These are phyloP conservation scores for Penicillium roqueforti DNA, from an alignment of 495 filamentous ascomycete species.

Conservation along the genomic window DNA sequence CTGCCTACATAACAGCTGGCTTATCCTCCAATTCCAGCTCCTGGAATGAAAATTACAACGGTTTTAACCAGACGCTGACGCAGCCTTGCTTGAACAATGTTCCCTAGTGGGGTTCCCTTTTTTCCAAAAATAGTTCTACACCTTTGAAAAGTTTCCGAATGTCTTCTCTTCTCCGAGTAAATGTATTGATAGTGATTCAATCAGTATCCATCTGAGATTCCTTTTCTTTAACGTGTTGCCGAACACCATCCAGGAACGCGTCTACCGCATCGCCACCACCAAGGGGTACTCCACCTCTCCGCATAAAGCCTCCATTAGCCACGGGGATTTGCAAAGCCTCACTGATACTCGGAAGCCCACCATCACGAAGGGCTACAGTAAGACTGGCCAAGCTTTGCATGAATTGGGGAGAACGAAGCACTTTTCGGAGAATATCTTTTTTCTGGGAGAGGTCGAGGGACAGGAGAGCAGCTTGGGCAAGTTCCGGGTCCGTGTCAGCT, in stretches of 20 bases:
- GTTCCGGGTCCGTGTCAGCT: slow-evolving; percentile 61
- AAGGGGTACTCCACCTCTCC: slow-evolving; percentile 67
- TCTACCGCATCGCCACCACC: slow-evolving; percentile 86
- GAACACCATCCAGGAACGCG: slow-evolving; percentile 84
- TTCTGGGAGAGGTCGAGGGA: slow-evolving; percentile 76
- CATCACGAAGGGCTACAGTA: slow-evolving; percentile 83
- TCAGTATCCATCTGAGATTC: slow-evolving; percentile 48
- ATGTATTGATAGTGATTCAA: slow-evolving; percentile 20
- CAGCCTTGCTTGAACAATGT: slow-evolving; percentile 15
- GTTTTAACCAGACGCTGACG: slow-evolving; percentile 12
- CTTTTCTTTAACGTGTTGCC: slow-evolving; percentile 59
- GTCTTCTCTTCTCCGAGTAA: background rate
- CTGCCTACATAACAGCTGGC: background rate
- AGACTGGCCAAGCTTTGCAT: slow-evolving; percentile 78
- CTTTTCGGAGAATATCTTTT: slow-evolving; percentile 71
- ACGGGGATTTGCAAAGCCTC: slow-evolving; percentile 78
- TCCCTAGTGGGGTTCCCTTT: slow-evolving; percentile 21
- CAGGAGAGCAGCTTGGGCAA: slow-evolving; percentile 63
- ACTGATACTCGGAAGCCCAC: slow-evolving; percentile 84
- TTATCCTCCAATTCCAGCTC: background rate
- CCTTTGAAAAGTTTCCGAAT: background rate
- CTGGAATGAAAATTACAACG: background rate
- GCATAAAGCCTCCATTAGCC: slow-evolving; percentile 74
- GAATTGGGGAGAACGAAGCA: slow-evolving; percentile 89
- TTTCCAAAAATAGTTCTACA: slow-evolving; percentile 25